phyloP scores from a whole-genome alignment of 78 protist genomes.

The Salpingoeca rosetta region DNA sequence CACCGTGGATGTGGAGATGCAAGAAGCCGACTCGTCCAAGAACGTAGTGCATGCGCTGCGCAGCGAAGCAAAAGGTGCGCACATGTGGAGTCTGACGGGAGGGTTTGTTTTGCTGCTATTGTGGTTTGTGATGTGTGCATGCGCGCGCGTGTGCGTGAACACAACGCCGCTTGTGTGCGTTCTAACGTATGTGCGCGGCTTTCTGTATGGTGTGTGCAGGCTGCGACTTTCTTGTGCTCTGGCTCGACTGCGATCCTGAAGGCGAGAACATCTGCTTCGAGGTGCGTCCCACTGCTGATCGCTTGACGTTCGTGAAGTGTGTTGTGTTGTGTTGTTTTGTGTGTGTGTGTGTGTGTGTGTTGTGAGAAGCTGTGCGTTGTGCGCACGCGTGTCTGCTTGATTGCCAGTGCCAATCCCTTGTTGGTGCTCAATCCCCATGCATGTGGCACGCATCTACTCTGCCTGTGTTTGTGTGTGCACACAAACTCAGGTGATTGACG shows the following conservation, averaged over 20 bases:
- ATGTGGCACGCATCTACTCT: too few relatives aligned
- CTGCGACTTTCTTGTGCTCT: constrained; percentile 38
- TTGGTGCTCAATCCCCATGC: too few relatives aligned
- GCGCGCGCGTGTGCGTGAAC: not conserved
- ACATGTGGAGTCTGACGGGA: not conserved
- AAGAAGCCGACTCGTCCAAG: not conserved
- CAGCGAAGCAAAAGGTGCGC: not conserved
- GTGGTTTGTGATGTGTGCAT: not conserved
- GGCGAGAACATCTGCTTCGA: constrained; percentile 81
- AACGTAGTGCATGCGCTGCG: not conserved
- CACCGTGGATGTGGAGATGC: not conserved
- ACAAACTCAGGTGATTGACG: constrained; percentile 25
- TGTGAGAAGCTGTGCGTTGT: too few relatives aligned
- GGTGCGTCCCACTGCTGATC: too few relatives aligned
- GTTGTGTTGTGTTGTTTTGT: too few relatives aligned
- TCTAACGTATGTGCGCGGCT: not conserved
- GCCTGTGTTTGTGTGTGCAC: too few relatives aligned
- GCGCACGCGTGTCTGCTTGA: too few relatives aligned
- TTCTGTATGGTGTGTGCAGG: too few relatives aligned
- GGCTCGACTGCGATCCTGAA: constrained; percentile 76
- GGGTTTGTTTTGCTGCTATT: not conserved
- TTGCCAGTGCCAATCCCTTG: too few relatives aligned
- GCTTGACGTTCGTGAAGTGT: too few relatives aligned
- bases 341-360: too few relatives aligned
- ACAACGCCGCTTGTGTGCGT: not conserved